Base-by-base conservation (phyloP, 2,329 filamentous ascomycete species). In the Thelonectria rubi region DNA sequence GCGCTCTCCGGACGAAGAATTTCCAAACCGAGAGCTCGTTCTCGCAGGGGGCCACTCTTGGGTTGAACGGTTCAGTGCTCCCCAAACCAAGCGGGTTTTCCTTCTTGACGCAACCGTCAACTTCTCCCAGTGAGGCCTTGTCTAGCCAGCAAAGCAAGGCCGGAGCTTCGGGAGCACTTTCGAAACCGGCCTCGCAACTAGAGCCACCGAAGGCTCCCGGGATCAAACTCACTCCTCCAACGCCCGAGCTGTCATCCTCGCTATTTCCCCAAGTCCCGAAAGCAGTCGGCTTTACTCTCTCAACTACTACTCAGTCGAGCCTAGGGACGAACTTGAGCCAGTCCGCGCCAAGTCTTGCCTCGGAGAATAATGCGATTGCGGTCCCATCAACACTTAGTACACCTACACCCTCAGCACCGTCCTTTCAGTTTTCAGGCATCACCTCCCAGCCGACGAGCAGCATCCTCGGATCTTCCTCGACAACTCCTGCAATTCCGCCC, bases 221-320 rank as follows among this genome's bases (percentile, higher is more conserved):
- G 3, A 59, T 63, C 50, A 69, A 55, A 15, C 15, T 58, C 30
- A 39, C 60, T 21, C 61, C 68, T 7, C 60, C 68, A 45, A 64
- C 68, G 12, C 58, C 68, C 17, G 55, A 66, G 55, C 39, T 67
- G 1, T 17, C 62, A 9, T 43, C 67, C 17, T 45, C 60, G 21
- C 54, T 62, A 2, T 59, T 65, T 49, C 51, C 52, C 21, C 42
- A 58, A 14, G 30, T 65, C 26, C 20, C 62, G 32, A 61, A 69
- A 39, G n/a, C 54, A 7, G 47, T 47, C 30, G 52, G 48, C 26
- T 34, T 56, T 20, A 43, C 40, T n/a, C 7, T 55, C 11, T 45
- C 58, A 53, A 5, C 58, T 45, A 17, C 37, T 26, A 21, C 47
- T 12, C 43, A 51, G 26, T 46, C 51, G 9, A 51, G n/a, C 14